Conservation (phyloP, 108 stramenopile genomes). For the Tribonema minus region DNA sequence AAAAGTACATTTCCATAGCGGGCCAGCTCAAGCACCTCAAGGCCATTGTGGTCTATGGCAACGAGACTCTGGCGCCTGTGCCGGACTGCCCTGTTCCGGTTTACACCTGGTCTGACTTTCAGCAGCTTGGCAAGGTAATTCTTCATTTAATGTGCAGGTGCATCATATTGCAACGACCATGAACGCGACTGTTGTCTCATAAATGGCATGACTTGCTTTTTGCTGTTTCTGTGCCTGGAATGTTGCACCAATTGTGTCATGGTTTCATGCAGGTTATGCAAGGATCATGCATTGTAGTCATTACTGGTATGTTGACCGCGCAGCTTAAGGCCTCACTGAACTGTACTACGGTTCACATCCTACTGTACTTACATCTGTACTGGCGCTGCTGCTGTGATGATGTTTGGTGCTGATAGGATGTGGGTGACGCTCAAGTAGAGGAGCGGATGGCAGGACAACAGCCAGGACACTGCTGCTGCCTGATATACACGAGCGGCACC, state of each 20-base stretch:
- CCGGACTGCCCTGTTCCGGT: slow-evolving; percentile 24
- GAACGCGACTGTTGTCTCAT: too few relatives aligned
- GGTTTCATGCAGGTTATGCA: too few relatives aligned
- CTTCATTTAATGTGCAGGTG: too few relatives aligned
- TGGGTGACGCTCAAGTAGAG: slow-evolving; percentile 4
- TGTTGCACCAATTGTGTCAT: too few relatives aligned
- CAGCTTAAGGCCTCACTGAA: too few relatives aligned
- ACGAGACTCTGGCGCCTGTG: slow-evolving; percentile 3
- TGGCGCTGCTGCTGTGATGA: not conserved
- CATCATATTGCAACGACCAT: too few relatives aligned
- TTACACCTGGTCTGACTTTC: slow-evolving; percentile 34
- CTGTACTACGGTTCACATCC: too few relatives aligned
- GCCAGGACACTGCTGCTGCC: slow-evolving; percentile 72
- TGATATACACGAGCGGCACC: slow-evolving; percentile 95
- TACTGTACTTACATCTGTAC: not conserved
- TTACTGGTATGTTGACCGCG: too few relatives aligned
- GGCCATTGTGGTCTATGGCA: slow-evolving; percentile 64
- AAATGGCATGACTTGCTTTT: too few relatives aligned
- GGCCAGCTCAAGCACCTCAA: slow-evolving; percentile 55
- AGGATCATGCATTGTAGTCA: too few relatives aligned
- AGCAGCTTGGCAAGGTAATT: slow-evolving; percentile 15
- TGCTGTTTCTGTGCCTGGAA: too few relatives aligned
- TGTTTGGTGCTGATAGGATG: too few relatives aligned
- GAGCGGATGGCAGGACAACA: slow-evolving; percentile 54
- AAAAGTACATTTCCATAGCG: slow-evolving; percentile 59